Percentiles rank a stretch among this genome's conserved stretches.
phyloP scores from a whole-genome alignment of 305 asterid species.

The Rubia occidens region DNA sequence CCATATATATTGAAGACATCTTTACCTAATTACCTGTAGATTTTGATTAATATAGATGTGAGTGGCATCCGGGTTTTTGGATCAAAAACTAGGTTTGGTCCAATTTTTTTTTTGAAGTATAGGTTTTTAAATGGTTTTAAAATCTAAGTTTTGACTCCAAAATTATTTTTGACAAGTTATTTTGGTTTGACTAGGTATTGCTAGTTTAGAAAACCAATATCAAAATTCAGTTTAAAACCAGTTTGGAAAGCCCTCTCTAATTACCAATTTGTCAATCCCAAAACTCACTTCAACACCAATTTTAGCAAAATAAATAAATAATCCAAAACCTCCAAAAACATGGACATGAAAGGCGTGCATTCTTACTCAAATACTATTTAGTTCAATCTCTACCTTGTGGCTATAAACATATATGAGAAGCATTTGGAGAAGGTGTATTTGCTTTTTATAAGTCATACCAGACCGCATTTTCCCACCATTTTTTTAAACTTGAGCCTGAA shows the following conservation, averaged over 20 bases:
- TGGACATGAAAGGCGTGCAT: not conserved
- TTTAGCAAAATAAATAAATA: not conserved
- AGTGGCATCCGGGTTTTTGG: not conserved
- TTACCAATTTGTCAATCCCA: not conserved
- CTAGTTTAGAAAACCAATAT: not conserved
- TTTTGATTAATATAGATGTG: not conserved
- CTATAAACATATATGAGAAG: not conserved
- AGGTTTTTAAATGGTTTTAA: not conserved
- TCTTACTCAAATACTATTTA: not conserved
- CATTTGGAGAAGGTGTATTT: not conserved
- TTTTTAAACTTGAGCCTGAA: not conserved
- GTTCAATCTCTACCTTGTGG: not conserved
- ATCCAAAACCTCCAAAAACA: not conserved
- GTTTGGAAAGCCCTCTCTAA: not conserved
- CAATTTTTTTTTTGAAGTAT: not conserved
- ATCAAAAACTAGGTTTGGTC: not conserved
- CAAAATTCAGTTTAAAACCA: not conserved
- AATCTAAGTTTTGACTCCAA: not conserved
- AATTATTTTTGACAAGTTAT: not conserved
- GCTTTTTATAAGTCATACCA: not conserved
- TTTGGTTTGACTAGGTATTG: not conserved
- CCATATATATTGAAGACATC: not conserved
- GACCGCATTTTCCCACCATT: not conserved
- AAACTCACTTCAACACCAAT: not conserved
- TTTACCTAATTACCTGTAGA: constrained; percentile 1